Percentiles rank a stretch among this genome's conserved stretches.
phyloP scores from a whole-genome alignment of 2,329 filamentous ascomycete genomes.

The Aspergillus ochraceoroseus region DNA sequence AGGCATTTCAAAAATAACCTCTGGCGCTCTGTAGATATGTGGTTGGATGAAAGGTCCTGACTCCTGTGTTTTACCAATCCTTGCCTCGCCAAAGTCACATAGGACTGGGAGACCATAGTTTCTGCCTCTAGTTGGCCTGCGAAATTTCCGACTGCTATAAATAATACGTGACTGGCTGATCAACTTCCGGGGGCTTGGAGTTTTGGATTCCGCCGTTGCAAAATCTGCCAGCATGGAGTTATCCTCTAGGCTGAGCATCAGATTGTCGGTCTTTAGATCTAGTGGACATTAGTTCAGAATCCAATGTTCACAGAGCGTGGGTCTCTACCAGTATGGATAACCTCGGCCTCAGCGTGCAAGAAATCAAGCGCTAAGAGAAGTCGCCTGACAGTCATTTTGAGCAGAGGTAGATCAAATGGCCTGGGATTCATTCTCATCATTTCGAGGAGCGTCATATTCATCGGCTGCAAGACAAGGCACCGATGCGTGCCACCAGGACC shows the following conservation, averaged over 20 bases:
- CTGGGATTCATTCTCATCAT: neutral
- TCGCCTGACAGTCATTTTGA: neutral
- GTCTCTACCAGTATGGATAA: neutral
- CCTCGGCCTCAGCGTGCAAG: neutral
- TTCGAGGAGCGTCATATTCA: conserved; percentile 1
- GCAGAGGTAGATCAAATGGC: neutral
- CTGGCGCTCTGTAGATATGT: conserved; percentile 24
- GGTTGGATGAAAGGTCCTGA: conserved; percentile 45
- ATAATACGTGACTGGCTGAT: conserved; percentile 27
- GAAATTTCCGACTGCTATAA: conserved; percentile 28
- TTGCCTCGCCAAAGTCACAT: conserved; percentile 36
- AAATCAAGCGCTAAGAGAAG: conserved; percentile 8
- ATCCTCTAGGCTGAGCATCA: conserved; percentile 36
- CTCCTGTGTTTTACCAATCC: conserved; percentile 28
- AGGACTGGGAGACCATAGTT: conserved; percentile 29
- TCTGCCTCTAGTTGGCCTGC: conserved; percentile 16
- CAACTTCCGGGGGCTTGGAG: conserved; percentile 29
- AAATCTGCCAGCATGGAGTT: conserved; percentile 28
- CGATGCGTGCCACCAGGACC: neutral
- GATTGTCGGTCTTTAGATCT: conserved; percentile 43
- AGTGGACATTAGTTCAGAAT: conserved; percentile 6
- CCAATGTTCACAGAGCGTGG: no score
- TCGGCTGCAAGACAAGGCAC: conserved; percentile 2
- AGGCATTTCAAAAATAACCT: conserved; percentile 7
- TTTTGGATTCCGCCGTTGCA: conserved; percentile 22